phyloP scores from a whole-genome alignment of 148 eudicot genomes.

The Rhododendron mucronatum region DNA sequence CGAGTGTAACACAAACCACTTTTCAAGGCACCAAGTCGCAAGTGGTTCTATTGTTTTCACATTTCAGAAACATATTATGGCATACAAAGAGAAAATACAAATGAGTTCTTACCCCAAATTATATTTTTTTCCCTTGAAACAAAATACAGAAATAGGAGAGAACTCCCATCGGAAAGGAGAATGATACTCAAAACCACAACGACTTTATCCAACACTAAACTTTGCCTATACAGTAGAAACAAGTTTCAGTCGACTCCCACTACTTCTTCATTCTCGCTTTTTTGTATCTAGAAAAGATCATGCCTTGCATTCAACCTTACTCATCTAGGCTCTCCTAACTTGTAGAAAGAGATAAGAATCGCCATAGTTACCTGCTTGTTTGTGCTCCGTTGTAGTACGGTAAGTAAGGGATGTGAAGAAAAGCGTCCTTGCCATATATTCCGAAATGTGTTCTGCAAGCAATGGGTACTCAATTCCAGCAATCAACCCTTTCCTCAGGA shows the following conservation, averaged over 20 bases:
- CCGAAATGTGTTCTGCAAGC: conserved; percentile 81
- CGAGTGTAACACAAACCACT: background rate
- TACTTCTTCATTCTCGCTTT: background rate
- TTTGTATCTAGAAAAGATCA: background rate
- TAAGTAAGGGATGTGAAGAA: conserved; percentile 87
- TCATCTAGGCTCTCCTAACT: background rate
- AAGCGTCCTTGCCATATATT: conserved; percentile 75
- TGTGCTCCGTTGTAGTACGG: conserved; percentile 81
- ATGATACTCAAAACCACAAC: background rate
- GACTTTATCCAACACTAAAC: background rate
- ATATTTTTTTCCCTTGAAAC: background rate
- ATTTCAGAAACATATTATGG: background rate
- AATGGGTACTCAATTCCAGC: conserved; percentile 87
- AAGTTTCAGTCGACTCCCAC: background rate
- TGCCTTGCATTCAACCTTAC: background rate
- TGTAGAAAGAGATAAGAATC: background rate
- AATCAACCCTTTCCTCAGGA: conserved; percentile 83
- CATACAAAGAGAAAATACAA: background rate
- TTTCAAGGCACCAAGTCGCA: background rate
- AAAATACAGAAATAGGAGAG: background rate
- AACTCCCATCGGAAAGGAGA: background rate
- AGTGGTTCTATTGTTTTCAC: background rate
- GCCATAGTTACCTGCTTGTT: conserved; percentile 50
- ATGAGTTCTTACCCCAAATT: background rate
- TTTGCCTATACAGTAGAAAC: background rate